A percentile compares a stretch with the other conserved stretches of the same genome.
Conservation (phyloP, 768 basidiomycete genomes). For the Leucocoprinus sp. region DNA sequence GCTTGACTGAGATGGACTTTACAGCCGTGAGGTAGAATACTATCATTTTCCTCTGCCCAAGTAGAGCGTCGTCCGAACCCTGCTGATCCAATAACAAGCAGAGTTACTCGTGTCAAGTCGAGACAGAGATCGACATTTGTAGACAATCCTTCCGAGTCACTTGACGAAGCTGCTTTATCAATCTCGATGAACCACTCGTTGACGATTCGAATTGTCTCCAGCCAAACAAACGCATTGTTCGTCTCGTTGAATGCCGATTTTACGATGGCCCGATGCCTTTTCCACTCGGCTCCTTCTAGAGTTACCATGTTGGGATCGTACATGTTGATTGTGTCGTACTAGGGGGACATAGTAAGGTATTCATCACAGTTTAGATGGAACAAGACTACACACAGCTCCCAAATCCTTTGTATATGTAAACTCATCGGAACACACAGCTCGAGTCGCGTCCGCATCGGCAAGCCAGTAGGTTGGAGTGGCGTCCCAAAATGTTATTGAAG, state of each 20-base stretch:
- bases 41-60: constrained; percentile 23
- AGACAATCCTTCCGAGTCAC: constrained; percentile 1
- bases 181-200: constrained; percentile 36
- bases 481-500: constrained; percentile 25
- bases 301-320: constrained; percentile 40
- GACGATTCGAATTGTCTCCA: constrained; percentile 30
- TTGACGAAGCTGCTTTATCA: constrained; percentile 13
- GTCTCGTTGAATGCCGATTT: constrained; percentile 47
- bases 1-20: constrained; percentile 28
- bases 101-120: constrained; percentile 24
- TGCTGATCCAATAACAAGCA: constrained; percentile 34
- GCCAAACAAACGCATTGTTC: constrained; percentile 41
- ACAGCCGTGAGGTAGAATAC: constrained; percentile 22
- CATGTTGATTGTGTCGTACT: constrained; percentile 35
- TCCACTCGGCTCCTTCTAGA: constrained; percentile 37
- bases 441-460: constrained; percentile 35
- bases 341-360: neutral
- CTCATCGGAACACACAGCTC: constrained; percentile 24
- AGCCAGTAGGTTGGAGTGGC: constrained; percentile 31
- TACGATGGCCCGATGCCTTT: constrained; percentile 33
- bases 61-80: constrained; percentile 32
- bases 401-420: constrained; percentile 32
- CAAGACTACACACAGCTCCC: constrained; percentile 21
- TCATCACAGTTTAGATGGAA: neutral
- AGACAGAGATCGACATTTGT: constrained; percentile 16